Conservation (phyloP, 176 grass and related monocot genomes). For the Cenchrus fungigraminus region DNA sequence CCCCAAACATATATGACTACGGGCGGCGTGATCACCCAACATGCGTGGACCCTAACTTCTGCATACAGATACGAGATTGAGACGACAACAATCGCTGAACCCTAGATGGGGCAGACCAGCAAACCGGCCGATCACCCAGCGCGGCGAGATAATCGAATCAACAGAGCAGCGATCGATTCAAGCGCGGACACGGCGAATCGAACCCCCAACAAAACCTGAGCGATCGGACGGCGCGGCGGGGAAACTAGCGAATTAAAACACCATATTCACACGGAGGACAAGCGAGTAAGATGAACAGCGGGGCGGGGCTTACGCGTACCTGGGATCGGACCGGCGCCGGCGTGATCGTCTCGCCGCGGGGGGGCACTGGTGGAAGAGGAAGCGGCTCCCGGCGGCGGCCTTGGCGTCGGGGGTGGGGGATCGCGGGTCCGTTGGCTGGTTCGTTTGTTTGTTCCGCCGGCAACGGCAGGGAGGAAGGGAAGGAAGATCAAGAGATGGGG, state of each 20-base stretch:
- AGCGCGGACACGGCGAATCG: neutral
- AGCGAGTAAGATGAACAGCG: neutral
- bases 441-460: slow-evolving; percentile 19
- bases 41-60: neutral
- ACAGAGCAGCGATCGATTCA: neutral
- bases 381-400: neutral
- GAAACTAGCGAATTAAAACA: neutral
- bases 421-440: neutral
- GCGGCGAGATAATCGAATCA: neutral
- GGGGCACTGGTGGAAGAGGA: neutral
- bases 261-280: neutral
- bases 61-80: neutral
- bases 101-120: slow-evolving; percentile 19
- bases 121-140: neutral
- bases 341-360: neutral
- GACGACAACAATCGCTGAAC: neutral
- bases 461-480: neutral
- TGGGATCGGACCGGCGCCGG: neutral
- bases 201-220: neutral
- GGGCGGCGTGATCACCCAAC: neutral
- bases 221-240: neutral
- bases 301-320: neutral
- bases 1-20: neutral
- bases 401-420: slow-evolving; percentile 3
- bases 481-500: neutral